Conservation (phyloP, 345 rosid species). For the Garcia nutans region DNA sequence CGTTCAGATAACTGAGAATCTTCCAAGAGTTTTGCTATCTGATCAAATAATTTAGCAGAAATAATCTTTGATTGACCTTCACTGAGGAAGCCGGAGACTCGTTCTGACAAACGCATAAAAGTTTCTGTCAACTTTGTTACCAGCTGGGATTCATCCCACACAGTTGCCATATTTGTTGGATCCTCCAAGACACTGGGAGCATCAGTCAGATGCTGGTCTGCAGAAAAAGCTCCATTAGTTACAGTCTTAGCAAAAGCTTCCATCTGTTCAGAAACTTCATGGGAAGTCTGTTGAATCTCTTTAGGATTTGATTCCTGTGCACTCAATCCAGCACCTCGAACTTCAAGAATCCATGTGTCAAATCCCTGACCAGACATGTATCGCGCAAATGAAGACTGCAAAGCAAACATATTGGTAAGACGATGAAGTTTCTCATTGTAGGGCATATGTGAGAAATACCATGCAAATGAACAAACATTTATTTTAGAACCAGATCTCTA, state of each 20-base stretch:
- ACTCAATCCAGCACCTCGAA: slow-evolving; percentile 95
- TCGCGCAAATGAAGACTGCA: slow-evolving; percentile 88
- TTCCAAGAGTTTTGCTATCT: slow-evolving; percentile 68
- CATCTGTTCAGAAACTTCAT: slow-evolving; percentile 47
- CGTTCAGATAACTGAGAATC: slow-evolving; percentile 71
- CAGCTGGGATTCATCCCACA: slow-evolving; percentile 75
- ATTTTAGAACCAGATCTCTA: not conserved
- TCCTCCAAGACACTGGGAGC: slow-evolving; percentile 37
- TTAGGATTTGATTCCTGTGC: slow-evolving; percentile 51
- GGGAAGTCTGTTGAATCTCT: slow-evolving; percentile 54
- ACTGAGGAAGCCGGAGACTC: slow-evolving; percentile 82
- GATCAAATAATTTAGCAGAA: slow-evolving; percentile 77
- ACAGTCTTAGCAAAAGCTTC: slow-evolving; percentile 55
- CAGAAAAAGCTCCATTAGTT: slow-evolving; percentile 37
- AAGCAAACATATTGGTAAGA: slow-evolving; percentile 9
- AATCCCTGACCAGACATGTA: slow-evolving; percentile 83
- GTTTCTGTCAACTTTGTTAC: slow-evolving; percentile 65
- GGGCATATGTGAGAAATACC: not conserved
- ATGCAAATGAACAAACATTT: slow-evolving; percentile 1
- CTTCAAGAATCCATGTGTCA: slow-evolving; percentile 96
- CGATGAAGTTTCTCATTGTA: not conserved
- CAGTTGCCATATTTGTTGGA: slow-evolving; percentile 34
- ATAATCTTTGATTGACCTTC: slow-evolving; percentile 77
- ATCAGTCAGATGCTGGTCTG: slow-evolving; percentile 27
- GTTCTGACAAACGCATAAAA: slow-evolving; percentile 78